These are phyloP conservation scores for Ploettnerulaceae sp. DNA, from an alignment of 2,329 filamentous ascomycete species.

Conservation along the genomic window DNA sequence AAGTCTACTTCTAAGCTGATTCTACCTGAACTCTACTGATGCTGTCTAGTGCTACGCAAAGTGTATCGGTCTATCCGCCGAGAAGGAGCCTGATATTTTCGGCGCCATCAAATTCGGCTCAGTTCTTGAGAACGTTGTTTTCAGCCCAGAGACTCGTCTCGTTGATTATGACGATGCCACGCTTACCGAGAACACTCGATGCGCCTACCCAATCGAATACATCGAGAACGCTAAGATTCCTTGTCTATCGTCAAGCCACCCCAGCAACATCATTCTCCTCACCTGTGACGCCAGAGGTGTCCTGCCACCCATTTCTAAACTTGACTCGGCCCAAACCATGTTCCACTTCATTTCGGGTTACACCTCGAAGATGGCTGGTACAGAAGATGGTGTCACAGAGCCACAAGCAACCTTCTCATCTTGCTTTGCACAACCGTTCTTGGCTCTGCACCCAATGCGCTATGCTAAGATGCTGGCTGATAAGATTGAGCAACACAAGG, in stretches of 20 bases:
- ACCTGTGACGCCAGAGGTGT: slow-evolving; percentile 98
- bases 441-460: slow-evolving; percentile 97
- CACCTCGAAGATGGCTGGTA: slow-evolving; percentile 99
- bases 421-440: slow-evolving; percentile 98
- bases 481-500: slow-evolving; percentile 92
- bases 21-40: slow-evolving; percentile 10
- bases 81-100: slow-evolving; percentile 99
- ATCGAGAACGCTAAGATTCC: slow-evolving; percentile 99
- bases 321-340: slow-evolving; percentile 93
- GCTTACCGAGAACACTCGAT: slow-evolving; percentile 96
- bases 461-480: slow-evolving; percentile 98
- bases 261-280: slow-evolving; percentile 94
- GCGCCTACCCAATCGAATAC: slow-evolving; percentile 98
- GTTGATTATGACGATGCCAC: slow-evolving; percentile 96
- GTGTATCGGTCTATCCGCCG: slow-evolving; percentile 91
- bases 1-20: slow-evolving; percentile 18
- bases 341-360: slow-evolving; percentile 99
- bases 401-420: slow-evolving; percentile 98
- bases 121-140: slow-evolving; percentile 97
- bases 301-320: slow-evolving; percentile 95
- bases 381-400: slow-evolving; percentile 93
- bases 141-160: slow-evolving; percentile 80
- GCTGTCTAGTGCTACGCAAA: slow-evolving; percentile 79
- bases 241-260: slow-evolving; percentile 81
- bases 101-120: slow-evolving; percentile 94